A percentile compares a stretch with the other conserved stretches of the same genome.
phyloP scores from a whole-genome alignment of 78 protist genomes.

The Protostelium mycophagum region DNA sequence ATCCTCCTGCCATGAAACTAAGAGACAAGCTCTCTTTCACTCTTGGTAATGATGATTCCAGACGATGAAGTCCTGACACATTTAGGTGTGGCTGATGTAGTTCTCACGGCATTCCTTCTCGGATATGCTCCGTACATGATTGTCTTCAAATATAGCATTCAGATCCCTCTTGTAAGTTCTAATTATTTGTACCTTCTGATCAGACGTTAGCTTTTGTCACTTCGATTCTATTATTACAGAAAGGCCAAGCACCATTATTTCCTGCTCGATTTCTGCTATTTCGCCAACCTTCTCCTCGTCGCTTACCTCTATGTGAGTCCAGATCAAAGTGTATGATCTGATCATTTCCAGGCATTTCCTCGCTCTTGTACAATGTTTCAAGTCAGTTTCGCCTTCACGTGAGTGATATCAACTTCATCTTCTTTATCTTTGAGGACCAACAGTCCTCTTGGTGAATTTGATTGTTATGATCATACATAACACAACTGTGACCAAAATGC shows the following conservation, averaged over 20 bases:
- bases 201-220: constrained; percentile 1
- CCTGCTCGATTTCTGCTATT: constrained; percentile 64
- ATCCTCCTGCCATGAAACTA: neutral
- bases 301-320: constrained; percentile 4
- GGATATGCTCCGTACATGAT: neutral
- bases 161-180: neutral
- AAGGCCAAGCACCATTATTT: constrained; percentile 48
- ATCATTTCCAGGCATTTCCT: neutral
- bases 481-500: constrained; percentile 17
- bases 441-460: too few relatives aligned
- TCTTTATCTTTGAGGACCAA: too few relatives aligned
- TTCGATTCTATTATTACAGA: constrained; percentile 20
- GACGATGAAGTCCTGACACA: neutral
- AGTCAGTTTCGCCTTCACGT: neutral
- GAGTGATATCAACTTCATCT: neutral
- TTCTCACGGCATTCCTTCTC: neutral
- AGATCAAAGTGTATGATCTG: constrained; percentile 1
- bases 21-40: neutral
- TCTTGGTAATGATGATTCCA: neutral
- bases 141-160: neutral
- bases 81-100: neutral
- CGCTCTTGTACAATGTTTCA: neutral
- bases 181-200: neutral
- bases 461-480: too few relatives aligned
- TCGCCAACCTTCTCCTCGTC: constrained; percentile 53